These are phyloP conservation scores for Aspergillus sp. DNA, from an alignment of 2,329 filamentous ascomycete species.

Conservation along the genomic window DNA sequence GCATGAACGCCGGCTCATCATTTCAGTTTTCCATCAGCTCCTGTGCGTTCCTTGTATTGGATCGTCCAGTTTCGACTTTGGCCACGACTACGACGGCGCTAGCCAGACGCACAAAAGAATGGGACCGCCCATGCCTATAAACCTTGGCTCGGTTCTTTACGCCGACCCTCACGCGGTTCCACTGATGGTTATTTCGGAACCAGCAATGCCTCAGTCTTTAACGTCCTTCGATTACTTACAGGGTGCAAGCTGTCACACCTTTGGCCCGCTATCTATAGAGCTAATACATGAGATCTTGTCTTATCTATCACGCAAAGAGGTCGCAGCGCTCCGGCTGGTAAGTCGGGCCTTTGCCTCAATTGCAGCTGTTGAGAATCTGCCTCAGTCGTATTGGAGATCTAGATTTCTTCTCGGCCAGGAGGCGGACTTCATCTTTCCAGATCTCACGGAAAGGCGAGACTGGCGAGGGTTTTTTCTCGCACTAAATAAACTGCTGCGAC, in stretches of 20 bases:
- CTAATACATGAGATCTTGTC: constrained; percentile 1
- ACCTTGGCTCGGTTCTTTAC: not conserved
- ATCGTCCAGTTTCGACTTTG: constrained; percentile 9
- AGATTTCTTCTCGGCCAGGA: constrained; percentile 14
- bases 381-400: constrained; percentile 17
- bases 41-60: constrained; percentile 9
- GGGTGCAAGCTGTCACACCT: not conserved
- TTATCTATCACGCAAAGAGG: not conserved
- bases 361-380: not conserved
- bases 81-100: constrained; percentile 15
- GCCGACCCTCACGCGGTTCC: constrained; percentile 12
- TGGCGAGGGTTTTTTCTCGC: constrained; percentile 16
- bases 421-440: constrained; percentile 16
- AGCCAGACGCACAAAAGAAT: not conserved
- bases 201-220: not conserved
- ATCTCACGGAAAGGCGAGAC: not conserved
- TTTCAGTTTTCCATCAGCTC: constrained; percentile 11
- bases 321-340: not conserved
- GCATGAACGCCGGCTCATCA: not conserved
- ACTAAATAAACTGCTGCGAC: not conserved
- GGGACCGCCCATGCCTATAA: not conserved
- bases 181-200: not conserved
- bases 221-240: not conserved
- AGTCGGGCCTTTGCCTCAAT: not conserved
- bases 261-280: constrained; percentile 5